Percentiles rank a stretch among this genome's conserved stretches.
phyloP scores from a whole-genome alignment of 2,329 filamentous ascomycete species.

The Westerdykella sp. region DNA sequence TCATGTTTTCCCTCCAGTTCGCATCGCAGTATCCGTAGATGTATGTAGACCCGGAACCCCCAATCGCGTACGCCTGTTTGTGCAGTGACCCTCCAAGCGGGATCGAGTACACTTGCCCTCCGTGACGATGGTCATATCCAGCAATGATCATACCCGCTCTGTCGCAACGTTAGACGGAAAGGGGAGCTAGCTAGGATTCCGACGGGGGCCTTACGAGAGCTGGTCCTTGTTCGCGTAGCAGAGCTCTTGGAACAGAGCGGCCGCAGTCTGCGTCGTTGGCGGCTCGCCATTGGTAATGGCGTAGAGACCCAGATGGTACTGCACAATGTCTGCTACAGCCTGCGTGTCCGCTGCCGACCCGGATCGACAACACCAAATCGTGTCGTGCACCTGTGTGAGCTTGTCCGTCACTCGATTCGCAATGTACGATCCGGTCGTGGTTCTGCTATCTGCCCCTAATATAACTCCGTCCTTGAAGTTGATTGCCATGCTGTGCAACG shows the following conservation, averaged over 20 bases:
- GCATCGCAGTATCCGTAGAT: constrained; percentile 99
- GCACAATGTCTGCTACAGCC: constrained; percentile 94
- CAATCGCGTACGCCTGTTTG: constrained; percentile 94
- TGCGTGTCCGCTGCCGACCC: constrained; percentile 97
- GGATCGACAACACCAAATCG: constrained; percentile 98
- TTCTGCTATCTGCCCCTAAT: constrained; percentile 93
- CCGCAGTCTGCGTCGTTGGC: constrained; percentile 91
- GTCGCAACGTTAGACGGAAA: constrained; percentile 12
- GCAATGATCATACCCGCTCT: constrained; percentile 97
- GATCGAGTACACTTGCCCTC: constrained; percentile 96
- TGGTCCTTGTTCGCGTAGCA: constrained; percentile 97
- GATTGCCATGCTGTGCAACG: constrained; percentile 74
- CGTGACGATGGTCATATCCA: constrained; percentile 92
- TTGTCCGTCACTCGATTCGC: constrained; percentile 99
- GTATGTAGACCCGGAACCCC: constrained; percentile 95
- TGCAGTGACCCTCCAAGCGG: constrained; percentile 93
- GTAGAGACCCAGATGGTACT: constrained; percentile 92
- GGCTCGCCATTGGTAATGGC: constrained; percentile 82
- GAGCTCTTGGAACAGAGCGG: constrained; percentile 93
- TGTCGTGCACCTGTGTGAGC: constrained; percentile 95
- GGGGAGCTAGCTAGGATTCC: not conserved
- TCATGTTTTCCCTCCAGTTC: constrained; percentile 94
- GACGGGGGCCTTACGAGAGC: constrained; percentile 60
- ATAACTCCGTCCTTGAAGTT: constrained; percentile 99
- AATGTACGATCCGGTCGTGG: constrained; percentile 96